phyloP scores from a whole-genome alignment of 371 early-diverging fungal genomes.

The Apophysomyces ossiformis region DNA sequence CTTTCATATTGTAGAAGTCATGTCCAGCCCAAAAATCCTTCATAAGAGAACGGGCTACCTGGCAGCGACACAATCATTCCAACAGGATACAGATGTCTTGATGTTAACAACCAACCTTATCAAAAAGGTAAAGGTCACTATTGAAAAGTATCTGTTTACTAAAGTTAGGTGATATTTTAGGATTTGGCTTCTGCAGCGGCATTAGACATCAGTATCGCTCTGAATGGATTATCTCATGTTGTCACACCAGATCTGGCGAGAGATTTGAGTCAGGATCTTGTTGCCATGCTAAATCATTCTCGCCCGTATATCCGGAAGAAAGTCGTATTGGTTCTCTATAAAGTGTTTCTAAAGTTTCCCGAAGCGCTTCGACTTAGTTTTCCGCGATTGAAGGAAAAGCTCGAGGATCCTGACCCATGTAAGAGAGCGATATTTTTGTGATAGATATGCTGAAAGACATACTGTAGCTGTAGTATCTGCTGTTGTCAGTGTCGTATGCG shows the following conservation, averaged over 20 bases:
- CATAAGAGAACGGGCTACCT: slow-evolving; percentile 93
- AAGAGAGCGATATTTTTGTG: slow-evolving; percentile 26
- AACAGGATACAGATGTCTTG: slow-evolving; percentile 93
- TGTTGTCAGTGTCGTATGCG: slow-evolving; percentile 94
- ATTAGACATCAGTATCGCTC: slow-evolving; percentile 87
- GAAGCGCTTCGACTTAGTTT: slow-evolving; percentile 87
- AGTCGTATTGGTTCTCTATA: slow-evolving; percentile 87
- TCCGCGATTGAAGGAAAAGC: slow-evolving; percentile 84
- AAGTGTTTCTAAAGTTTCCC: slow-evolving; percentile 87
- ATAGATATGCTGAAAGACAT: background rate
- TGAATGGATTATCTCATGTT: slow-evolving; percentile 90
- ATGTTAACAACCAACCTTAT: slow-evolving; percentile 96
- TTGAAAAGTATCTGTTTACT: background rate
- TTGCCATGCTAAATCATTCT: slow-evolving; percentile 87
- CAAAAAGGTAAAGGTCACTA: slow-evolving; percentile 75
- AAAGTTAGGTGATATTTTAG: slow-evolving; percentile 36
- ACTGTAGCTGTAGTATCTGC: slow-evolving; percentile 85
- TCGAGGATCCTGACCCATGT: slow-evolving; percentile 94
- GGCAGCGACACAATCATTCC: slow-evolving; percentile 89
- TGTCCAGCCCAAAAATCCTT: slow-evolving; percentile 86
- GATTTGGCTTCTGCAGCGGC: slow-evolving; percentile 84
- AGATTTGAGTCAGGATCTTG: slow-evolving; percentile 87
- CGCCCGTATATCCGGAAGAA: slow-evolving; percentile 93
- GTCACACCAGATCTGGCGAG: slow-evolving; percentile 91
- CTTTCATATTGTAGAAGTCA: slow-evolving; percentile 96